Evolutionary conservation across 1,284 basidiomycete genomes (phyloP).

Genomic region (Meripilus lineatus): DNA sequence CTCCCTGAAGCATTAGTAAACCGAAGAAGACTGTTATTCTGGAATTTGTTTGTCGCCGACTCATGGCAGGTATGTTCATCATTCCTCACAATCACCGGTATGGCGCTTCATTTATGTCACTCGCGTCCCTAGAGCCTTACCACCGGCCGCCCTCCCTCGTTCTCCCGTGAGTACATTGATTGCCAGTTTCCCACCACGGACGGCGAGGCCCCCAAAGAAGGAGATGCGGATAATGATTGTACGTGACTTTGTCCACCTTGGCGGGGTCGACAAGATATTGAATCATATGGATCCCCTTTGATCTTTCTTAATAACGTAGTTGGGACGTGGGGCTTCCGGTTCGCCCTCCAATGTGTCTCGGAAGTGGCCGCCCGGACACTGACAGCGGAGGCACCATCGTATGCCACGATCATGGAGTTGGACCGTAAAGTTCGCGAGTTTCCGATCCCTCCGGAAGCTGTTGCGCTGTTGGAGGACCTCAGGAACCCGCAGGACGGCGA

Average conservation of each 20-base stretch:
- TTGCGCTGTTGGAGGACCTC: conserved; percentile 28
- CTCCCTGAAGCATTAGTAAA: conserved; percentile 30
- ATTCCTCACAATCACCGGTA: background rate
- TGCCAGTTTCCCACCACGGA: conserved; percentile 22
- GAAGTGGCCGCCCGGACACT: conserved; percentile 61
- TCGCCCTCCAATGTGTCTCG: conserved; percentile 59
- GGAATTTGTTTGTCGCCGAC: conserved; percentile 38
- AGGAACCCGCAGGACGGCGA: conserved; percentile 19
- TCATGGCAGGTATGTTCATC: conserved; percentile 24
- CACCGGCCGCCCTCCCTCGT: conserved; percentile 31
- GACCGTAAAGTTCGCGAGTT: conserved; percentile 68
- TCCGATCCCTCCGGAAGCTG: conserved; percentile 42
- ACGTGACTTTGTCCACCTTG: conserved; percentile 15
- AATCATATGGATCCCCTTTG: background rate
- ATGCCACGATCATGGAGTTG: conserved; percentile 65
- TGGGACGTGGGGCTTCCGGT: conserved; percentile 56
- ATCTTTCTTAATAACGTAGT: conserved; percentile 31
- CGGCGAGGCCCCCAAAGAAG: conserved; percentile 19
- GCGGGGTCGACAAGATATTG: too few species aligned
- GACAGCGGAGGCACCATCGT: conserved; percentile 57
- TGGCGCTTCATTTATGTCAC: background rate
- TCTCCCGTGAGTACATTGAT: conserved; percentile 27
- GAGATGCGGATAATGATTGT: conserved; percentile 37
- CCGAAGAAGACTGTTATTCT: conserved; percentile 37
- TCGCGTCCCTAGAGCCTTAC: conserved; percentile 39